These are phyloP conservation scores for Fusarium sp. DNA, from an alignment of 2,329 filamentous ascomycete species.

Conservation along the genomic window DNA sequence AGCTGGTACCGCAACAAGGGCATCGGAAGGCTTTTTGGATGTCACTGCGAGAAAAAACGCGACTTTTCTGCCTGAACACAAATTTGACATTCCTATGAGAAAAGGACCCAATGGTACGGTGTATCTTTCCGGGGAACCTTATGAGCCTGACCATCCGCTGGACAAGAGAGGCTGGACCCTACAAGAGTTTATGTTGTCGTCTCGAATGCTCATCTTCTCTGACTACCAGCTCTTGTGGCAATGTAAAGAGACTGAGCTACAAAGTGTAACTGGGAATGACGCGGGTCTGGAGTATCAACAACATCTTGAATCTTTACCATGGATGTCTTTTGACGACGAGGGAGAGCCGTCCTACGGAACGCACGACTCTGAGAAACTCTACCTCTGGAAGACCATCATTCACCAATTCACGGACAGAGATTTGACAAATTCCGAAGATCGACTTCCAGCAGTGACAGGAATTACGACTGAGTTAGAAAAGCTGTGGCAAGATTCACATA, in stretches of 20 bases:
- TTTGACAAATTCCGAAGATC: fast-evolving
- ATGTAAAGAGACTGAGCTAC: not conserved
- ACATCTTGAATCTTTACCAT: not conserved
- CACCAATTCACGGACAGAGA: not conserved
- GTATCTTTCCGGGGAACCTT: fast-evolving
- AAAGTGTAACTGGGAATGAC: fast-evolving
- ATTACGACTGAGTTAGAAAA: not conserved
- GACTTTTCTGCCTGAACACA: fast-evolving
- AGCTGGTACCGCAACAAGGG: not conserved
- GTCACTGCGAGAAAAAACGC: fast-evolving
- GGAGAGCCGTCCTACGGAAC: not conserved
- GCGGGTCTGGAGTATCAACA: not conserved
- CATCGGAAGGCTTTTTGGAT: not conserved
- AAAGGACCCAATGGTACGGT: fast-evolving
- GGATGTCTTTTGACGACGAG: not conserved
- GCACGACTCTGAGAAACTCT: not conserved
- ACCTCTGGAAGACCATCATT: not conserved
- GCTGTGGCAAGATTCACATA: not conserved
- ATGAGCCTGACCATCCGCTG: fast-evolving
- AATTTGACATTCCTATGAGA: fast-evolving
- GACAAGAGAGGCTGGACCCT: not conserved
- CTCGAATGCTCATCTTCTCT: slow-evolving; percentile 11
- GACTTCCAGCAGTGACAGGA: not conserved
- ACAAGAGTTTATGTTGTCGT: not conserved
- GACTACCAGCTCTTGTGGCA: slow-evolving; percentile 11